A percentile compares a stretch with the other conserved stretches of the same genome.
phyloP scores from a whole-genome alignment of 139 green algal genomes.

The Chlamydomonas sphaeroides region DNA sequence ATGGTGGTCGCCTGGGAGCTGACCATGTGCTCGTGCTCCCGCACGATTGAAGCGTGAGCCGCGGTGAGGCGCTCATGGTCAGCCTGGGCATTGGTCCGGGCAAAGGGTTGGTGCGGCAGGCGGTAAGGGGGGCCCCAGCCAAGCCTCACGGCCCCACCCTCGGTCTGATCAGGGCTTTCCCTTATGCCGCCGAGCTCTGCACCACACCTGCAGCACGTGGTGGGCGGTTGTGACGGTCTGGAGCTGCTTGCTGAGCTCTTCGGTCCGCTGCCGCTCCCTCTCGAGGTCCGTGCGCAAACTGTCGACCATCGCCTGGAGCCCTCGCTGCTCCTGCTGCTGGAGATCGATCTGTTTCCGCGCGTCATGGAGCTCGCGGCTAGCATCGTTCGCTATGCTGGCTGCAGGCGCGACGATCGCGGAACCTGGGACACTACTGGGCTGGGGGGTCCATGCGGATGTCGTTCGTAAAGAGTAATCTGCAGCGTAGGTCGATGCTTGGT shows the following conservation, averaged over 20 bases:
- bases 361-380: neutral
- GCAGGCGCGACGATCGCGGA: no score
- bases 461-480: no score
- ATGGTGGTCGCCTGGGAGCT: neutral
- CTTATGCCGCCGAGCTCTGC: no score
- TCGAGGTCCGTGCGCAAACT: neutral
- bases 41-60: neutral
- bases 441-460: no score
- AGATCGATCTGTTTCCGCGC: neutral
- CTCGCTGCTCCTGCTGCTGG: neutral
- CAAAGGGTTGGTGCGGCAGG: neutral
- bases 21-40: conserved; percentile 1
- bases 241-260: neutral
- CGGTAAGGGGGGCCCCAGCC: neutral
- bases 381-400: neutral
- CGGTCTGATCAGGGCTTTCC: no score
- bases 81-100: neutral
- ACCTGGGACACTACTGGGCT: no score
- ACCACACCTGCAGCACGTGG: conserved; percentile 3
- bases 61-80: conserved; percentile 11
- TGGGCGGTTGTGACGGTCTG: neutral
- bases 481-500: no score
- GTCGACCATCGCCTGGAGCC: no score
- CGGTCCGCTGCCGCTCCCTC: neutral
- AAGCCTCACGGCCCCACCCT: neutral